Evolutionary conservation across 1,284 basidiomycete genomes (phyloP).

Genomic region (Chondrostereum purpureum): DNA sequence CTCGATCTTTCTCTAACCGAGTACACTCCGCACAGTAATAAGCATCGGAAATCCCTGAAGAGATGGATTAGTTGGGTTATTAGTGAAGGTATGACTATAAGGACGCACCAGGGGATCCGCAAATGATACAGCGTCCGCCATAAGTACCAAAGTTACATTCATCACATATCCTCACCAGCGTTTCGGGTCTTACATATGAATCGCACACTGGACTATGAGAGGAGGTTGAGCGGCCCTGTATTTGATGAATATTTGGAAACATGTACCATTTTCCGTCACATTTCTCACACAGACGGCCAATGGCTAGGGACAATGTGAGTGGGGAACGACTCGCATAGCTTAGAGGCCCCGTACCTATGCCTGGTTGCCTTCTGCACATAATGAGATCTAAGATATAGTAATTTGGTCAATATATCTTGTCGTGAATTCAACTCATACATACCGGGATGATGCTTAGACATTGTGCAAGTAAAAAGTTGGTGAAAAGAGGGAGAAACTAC

Average conservation of each 20-base stretch:
- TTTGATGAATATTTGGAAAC: background rate
- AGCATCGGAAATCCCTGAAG: conserved; percentile 87
- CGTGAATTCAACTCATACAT: conserved; percentile 17
- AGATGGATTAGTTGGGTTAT: background rate
- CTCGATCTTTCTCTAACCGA: conserved; percentile 92
- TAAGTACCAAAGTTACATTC: conserved; percentile 99
- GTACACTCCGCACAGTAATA: conserved; percentile 98
- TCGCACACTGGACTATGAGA: conserved; percentile 88
- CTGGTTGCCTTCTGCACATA: conserved; percentile 94
- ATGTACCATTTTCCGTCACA: conserved; percentile 98
- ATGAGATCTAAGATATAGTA: conserved; percentile 65
- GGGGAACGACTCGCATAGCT: conserved; percentile 1
- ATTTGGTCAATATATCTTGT: conserved; percentile 1
- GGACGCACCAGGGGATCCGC: conserved; percentile 79
- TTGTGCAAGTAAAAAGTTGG: conserved; percentile 28
- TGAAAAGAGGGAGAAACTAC: no score
- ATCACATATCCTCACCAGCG: conserved; percentile 96
- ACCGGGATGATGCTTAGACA: conserved; percentile 94
- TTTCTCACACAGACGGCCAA: conserved; percentile 97
- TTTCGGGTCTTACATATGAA: conserved; percentile 97
- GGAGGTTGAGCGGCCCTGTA: background rate
- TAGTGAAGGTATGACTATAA: background rate
- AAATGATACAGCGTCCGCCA: conserved; percentile 96
- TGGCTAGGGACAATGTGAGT: conserved; percentile 47
- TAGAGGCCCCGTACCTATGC: conserved; percentile 65